Evolutionary conservation across 139 green algal genomes (phyloP), one percentile per base, ranked within the genome.

Genomic region (Picochlorum sp.): DNA sequence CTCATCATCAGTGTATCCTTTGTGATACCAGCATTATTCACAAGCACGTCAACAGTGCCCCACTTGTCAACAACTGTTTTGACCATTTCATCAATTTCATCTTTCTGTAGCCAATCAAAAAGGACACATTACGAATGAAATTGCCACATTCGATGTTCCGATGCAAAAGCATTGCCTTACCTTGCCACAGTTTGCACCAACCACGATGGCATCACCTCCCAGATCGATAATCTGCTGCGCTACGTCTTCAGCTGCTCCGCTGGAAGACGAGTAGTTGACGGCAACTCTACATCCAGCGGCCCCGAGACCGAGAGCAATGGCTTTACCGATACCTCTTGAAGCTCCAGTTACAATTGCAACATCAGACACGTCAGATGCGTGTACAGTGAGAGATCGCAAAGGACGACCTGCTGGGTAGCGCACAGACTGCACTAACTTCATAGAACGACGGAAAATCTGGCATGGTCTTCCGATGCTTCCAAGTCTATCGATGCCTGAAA

Each of bases 1-100:
- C 93, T 85, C 88, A 96, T 94, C 75, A 99, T 90, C 26, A 99
- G 72, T 1, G 75, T 87, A 74, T 98, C 91, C 6, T 77, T 60
- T 0, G 91, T 98, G 79, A 98, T 98, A 49, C 89, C 91, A 45
- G 93, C 93, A 52, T 99, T 99, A 82, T 99, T 99, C 16, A 98
- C 89, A 54, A 98, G 74, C 44, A 98, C 83, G 43, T 99, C 91
- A 35, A 98, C 57, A n/a, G 68, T 77, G 43, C 93, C 93, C 80
- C 82, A 96, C 64, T 89, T 80, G 40, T 88, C 79, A 13, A 80
- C 65, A 0, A 76, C 71, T 31, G 74, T 75, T 22, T 85, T 84
- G 63, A 95, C 75, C 79, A 75, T 36, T 3, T 12, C 33, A 31
- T 75, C 61, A 30, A 69, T 69, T 22, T 70, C 67, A 31, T 64